phyloP scores from a whole-genome alignment of 2,329 filamentous ascomycete species.

The Fusarium metavorans region DNA sequence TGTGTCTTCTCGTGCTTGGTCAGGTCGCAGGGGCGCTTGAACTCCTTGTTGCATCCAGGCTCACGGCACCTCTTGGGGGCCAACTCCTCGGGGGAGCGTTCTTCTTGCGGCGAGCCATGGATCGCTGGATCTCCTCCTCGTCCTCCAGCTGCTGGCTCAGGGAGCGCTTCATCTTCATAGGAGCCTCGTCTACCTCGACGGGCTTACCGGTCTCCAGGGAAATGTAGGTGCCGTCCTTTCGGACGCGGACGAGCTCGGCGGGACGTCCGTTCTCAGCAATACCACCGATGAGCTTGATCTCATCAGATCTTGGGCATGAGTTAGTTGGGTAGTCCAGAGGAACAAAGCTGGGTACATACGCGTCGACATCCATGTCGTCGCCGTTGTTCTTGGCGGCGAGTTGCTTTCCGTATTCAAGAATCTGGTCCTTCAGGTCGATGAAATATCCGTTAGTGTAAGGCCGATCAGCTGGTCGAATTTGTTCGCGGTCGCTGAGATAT shows the following conservation, averaged over 20 bases:
- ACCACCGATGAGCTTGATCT: conserved; percentile 84
- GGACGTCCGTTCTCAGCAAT: conserved; percentile 84
- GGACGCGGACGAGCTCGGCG: conserved; percentile 85
- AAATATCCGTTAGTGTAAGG: conserved; percentile 98
- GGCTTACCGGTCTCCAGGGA: conserved; percentile 79
- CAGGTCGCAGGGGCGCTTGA: conserved; percentile 96
- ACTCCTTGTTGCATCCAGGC: conserved; percentile 85
- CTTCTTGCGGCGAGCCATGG: conserved; percentile 97
- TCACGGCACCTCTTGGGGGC: conserved; percentile 83
- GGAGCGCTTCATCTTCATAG: conserved; percentile 73
- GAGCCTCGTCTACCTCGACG: conserved; percentile 66
- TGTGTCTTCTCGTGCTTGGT: conserved; percentile 99
- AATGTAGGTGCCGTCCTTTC: conserved; percentile 82
- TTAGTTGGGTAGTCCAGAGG: conserved; percentile 47
- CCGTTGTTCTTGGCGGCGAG: conserved; percentile 78
- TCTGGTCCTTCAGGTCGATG: conserved; percentile 94
- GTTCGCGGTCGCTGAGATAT: conserved; percentile 86
- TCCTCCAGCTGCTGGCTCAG: conserved; percentile 78
- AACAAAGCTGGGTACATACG: conserved; percentile 60
- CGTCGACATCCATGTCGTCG: conserved; percentile 69
- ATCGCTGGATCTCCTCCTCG: conserved; percentile 85
- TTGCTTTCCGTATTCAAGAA: conserved; percentile 88
- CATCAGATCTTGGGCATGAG: conserved; percentile 62
- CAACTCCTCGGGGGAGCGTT: conserved; percentile 88
- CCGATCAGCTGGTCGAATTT: conserved; percentile 84